These are phyloP conservation scores for Phytomonas serpens DNA, from an alignment of 208 protist species.

Conservation along the genomic window DNA sequence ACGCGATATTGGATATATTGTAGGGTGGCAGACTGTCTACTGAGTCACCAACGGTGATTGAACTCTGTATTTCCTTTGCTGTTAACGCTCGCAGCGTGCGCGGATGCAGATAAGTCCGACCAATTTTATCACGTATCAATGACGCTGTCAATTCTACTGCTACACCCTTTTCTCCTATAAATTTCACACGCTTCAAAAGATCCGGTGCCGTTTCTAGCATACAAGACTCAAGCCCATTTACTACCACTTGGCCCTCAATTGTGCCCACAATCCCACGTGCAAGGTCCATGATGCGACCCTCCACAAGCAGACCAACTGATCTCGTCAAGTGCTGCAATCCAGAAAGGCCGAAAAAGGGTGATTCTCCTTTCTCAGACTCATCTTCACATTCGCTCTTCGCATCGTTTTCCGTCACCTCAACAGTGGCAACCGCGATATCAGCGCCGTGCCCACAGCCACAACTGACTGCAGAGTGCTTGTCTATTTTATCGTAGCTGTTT, in stretches of 20 bases:
- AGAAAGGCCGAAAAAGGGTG: conserved; percentile 23
- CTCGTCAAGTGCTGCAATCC: conserved; percentile 32
- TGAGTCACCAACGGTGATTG: conserved; percentile 41
- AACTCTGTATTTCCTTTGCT: conserved; percentile 37
- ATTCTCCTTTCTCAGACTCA: not conserved
- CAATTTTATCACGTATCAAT: conserved; percentile 31
- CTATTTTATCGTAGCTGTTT: conserved; percentile 7
- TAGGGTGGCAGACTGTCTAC: conserved; percentile 43
- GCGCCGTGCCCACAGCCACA: not conserved
- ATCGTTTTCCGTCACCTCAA: not conserved
- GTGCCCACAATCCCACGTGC: conserved; percentile 40
- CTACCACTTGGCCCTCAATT: conserved; percentile 54
- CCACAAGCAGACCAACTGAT: conserved; percentile 43
- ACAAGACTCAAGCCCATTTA: conserved; percentile 9
- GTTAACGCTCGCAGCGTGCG: conserved; percentile 42
- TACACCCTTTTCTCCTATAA: conserved; percentile 13
- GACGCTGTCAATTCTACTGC: conserved; percentile 24
- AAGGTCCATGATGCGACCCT: conserved; percentile 54
- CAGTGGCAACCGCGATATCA: not conserved
- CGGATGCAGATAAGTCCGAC: conserved; percentile 34
- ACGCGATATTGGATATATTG: conserved; percentile 42
- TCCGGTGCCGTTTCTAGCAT: not conserved
- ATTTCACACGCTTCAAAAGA: not conserved
- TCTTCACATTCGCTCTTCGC: conserved; percentile 13
- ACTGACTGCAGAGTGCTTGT: not conserved